phyloP scores from a whole-genome alignment of 176 grass and related monocot genomes.

The Oryza brachyantha region DNA sequence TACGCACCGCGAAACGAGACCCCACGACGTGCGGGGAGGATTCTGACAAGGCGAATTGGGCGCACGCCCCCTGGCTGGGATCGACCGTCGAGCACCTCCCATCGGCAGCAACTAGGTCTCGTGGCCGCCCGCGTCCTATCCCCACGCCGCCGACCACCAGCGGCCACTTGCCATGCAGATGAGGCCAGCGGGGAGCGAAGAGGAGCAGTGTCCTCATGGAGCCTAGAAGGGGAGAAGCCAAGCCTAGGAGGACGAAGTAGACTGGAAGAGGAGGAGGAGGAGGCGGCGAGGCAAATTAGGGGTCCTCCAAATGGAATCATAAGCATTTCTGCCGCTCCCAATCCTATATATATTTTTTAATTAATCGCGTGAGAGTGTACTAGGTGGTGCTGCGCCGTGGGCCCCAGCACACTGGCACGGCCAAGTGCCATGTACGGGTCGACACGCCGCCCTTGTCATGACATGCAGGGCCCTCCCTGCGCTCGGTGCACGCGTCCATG shows the following conservation, averaged over 20 bases:
- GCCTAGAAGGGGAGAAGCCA: neutral
- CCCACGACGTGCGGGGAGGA: neutral
- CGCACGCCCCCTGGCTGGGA: neutral
- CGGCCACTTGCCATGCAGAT: neutral
- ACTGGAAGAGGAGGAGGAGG: neutral
- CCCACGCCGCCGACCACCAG: constrained; percentile 19
- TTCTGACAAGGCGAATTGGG: neutral
- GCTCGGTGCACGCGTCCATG: no score
- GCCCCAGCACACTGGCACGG: neutral
- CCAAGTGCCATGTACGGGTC: neutral
- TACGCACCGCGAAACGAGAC: neutral
- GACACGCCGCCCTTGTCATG: neutral
- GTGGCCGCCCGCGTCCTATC: constrained; percentile 23
- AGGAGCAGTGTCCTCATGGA: no score
- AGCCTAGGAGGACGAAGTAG: neutral
- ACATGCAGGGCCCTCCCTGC: neutral
- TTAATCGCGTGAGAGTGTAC: neutral
- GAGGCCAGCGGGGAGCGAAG: neutral
- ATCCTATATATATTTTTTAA: neutral
- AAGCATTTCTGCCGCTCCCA: neutral
- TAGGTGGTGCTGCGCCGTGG: constrained; percentile 4
- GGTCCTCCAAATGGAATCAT: neutral
- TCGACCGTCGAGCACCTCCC: neutral
- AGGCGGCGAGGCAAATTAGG: neutral
- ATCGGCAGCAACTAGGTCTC: neutral